Conservation (phyloP, 352 stramenopile genomes). For the Elongisporangium anandrum region DNA sequence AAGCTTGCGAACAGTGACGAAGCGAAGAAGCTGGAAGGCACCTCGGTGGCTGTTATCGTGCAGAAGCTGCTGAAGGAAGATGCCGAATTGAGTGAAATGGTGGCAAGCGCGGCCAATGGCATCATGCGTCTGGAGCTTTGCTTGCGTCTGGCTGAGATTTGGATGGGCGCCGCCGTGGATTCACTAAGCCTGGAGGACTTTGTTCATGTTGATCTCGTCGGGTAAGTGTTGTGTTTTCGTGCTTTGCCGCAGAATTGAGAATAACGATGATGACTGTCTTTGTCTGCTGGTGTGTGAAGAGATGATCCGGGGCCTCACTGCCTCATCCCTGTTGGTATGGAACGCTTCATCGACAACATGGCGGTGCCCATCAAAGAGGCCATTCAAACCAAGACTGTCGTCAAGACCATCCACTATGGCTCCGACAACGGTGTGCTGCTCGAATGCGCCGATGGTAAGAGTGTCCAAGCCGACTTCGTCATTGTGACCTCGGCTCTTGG, state of each 20-base stretch:
- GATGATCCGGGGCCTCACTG: constrained; percentile 46
- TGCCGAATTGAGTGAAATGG: constrained; percentile 9
- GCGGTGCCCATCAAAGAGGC: constrained; percentile 15
- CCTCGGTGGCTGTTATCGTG: constrained; percentile 25
- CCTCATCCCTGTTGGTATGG: constrained; percentile 36
- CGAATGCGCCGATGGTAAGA: constrained; percentile 17
- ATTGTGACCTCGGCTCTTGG: constrained; percentile 56
- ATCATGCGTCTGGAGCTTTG: constrained; percentile 24
- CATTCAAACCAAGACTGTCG: constrained; percentile 16
- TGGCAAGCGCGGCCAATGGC: constrained; percentile 11
- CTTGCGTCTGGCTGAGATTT: constrained; percentile 48
- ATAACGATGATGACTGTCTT: not conserved
- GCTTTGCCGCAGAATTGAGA: not conserved
- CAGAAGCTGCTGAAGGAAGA: constrained; percentile 17
- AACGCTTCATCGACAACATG: constrained; percentile 31
- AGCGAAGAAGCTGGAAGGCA: not conserved
- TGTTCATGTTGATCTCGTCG: constrained; percentile 41
- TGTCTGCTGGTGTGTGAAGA: too few relatives aligned
- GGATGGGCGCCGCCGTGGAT: constrained; percentile 39
- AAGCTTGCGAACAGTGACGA: not conserved
- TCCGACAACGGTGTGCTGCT: constrained; percentile 16
- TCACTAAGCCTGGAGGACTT: constrained; percentile 48
- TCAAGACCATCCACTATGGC: constrained; percentile 21
- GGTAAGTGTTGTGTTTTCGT: constrained; percentile 11
- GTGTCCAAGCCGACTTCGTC: constrained; percentile 26